A percentile compares a stretch with the other conserved stretches of the same genome.
Conservation (phyloP, 1,284 basidiomycete species). For the Ustilago xerochloae region DNA sequence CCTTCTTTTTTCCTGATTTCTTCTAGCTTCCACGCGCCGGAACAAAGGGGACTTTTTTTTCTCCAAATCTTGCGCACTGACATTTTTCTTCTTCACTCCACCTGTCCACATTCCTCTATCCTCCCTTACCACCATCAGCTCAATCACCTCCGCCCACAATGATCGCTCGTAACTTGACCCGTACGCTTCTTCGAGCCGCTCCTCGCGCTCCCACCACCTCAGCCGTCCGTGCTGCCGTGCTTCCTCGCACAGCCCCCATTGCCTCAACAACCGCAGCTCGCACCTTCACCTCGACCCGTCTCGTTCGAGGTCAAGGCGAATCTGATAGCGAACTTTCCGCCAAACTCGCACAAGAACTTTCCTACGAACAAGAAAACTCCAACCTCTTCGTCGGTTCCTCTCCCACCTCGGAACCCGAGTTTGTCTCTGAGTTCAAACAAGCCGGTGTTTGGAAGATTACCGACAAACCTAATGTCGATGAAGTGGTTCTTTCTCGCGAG, state of each 20-base stretch:
- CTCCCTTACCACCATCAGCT: not conserved
- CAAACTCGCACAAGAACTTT: slow-evolving; percentile 83
- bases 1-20: slow-evolving; percentile 13
- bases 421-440: slow-evolving; percentile 80
- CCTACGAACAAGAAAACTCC: slow-evolving; percentile 79
- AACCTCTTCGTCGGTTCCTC: slow-evolving; percentile 44
- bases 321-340: slow-evolving; percentile 79
- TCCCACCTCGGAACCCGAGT: slow-evolving; percentile 75
- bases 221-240: not conserved
- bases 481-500: slow-evolving; percentile 81
- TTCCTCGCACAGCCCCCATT: not conserved
- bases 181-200: slow-evolving; percentile 16
- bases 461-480: slow-evolving; percentile 81
- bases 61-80: slow-evolving; percentile 10
- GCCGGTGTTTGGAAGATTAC: slow-evolving; percentile 83
- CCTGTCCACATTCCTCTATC: not conserved
- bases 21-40: slow-evolving; percentile 12
- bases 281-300: slow-evolving; percentile 15
- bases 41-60: slow-evolving; percentile 4
- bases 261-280: not conserved
- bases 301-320: slow-evolving; percentile 66
- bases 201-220: slow-evolving; percentile 6
- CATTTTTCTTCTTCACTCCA: slow-evolving; percentile 11
- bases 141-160: not conserved
- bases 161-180: slow-evolving; percentile 26